Evolutionary conservation across 106 monocot species (phyloP).

Genomic region (Apostasia ramifera): DNA sequence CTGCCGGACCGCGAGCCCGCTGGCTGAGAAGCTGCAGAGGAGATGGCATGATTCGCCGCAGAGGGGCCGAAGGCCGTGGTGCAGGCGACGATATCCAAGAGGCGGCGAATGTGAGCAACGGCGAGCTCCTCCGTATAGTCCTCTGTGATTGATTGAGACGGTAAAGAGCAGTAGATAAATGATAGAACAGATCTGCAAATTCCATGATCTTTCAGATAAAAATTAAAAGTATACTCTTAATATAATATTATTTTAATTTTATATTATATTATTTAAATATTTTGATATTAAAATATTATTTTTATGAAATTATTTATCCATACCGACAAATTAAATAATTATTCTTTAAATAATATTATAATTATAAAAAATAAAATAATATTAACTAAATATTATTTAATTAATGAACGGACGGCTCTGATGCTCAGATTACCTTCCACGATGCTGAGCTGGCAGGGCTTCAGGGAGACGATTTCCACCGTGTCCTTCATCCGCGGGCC

Average conservation of each 20-base stretch:
- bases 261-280: no score
- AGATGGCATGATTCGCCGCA: conserved; percentile 2
- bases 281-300: no score
- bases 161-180: background rate
- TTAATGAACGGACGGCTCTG: background rate
- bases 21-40: background rate
- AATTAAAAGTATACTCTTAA: no score
- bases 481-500: conserved; percentile 61
- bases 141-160: conserved; percentile 27
- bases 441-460: conserved; percentile 67
- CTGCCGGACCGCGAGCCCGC: background rate
- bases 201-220: no score
- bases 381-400: no score
- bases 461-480: conserved; percentile 56
- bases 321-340: no score
- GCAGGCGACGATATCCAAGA: conserved; percentile 82
- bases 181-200: no score
- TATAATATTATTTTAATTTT: no score
- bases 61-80: conserved; percentile 71
- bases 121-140: conserved; percentile 72
- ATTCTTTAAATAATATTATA: no score
- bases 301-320: no score
- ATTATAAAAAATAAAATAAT: no score
- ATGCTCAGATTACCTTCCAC: conserved; percentile 48
- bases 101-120: conserved; percentile 68